A percentile compares a stretch with the other conserved stretches of the same genome.
These are phyloP conservation scores for Talaromyces sp. DNA, from an alignment of 2,329 filamentous ascomycete species.

Conservation along the genomic window DNA sequence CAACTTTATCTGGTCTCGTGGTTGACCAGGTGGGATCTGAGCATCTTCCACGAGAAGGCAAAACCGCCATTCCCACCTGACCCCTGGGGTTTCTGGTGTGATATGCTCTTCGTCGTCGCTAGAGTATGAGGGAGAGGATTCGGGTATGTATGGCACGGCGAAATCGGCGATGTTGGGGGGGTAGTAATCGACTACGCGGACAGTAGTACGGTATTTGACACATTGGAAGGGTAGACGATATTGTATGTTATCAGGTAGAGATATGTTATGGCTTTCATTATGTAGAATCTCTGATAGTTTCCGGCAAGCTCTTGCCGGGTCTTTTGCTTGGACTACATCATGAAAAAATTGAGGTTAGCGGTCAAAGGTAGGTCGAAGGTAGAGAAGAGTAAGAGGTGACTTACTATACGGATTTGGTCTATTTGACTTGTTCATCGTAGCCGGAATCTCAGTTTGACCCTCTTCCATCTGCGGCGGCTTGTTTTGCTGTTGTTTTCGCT, in stretches of 20 bases:
- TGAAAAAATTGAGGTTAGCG: constrained; percentile 11
- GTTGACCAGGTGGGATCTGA: constrained; percentile 30
- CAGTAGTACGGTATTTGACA: constrained; percentile 61
- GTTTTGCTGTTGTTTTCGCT: constrained; percentile 28
- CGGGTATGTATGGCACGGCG: constrained; percentile 46
- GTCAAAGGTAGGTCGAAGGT: not conserved
- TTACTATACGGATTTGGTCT: constrained; percentile 40
- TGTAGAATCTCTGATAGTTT: constrained; percentile 48
- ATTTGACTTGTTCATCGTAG: constrained; percentile 23
- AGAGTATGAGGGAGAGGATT: constrained; percentile 37
- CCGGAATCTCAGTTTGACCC: constrained; percentile 22
- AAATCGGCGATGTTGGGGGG: constrained; percentile 70
- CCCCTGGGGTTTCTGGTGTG: not conserved
- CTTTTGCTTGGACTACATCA: constrained; percentile 42
- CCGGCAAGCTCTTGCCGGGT: constrained; percentile 38
- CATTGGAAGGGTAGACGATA: constrained; percentile 66
- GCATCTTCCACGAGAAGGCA: constrained; percentile 71
- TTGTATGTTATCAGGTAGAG: constrained; percentile 40
- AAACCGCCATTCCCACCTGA: constrained; percentile 78
- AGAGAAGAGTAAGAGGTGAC: not conserved
- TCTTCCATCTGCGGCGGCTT: constrained; percentile 27
- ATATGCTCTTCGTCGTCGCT: constrained; percentile 23
- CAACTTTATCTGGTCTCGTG: constrained; percentile 56
- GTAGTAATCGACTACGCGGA: constrained; percentile 77
- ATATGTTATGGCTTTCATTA: constrained; percentile 42